These are phyloP conservation scores for Terfezia boudieri DNA, from an alignment of 495 filamentous ascomycete genomes.

Conservation along the genomic window DNA sequence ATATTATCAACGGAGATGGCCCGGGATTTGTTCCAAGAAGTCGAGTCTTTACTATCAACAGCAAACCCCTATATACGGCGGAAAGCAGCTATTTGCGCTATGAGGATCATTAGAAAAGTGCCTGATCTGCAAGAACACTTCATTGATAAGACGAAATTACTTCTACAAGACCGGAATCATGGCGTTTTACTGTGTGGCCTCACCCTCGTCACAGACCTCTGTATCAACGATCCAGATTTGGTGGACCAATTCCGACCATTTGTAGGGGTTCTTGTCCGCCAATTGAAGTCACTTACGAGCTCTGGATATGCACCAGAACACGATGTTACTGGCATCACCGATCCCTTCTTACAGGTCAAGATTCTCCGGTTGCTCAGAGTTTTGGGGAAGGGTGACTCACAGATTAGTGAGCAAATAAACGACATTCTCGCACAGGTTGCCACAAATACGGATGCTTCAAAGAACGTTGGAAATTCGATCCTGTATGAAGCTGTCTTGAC, in stretches of 20 bases:
- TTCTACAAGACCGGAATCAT: constrained; percentile 84
- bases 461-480: constrained; percentile 96
- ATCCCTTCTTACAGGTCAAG: constrained; percentile 97
- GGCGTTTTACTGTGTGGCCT: constrained; percentile 82
- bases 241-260: constrained; percentile 77
- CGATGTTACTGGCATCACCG: constrained; percentile 91
- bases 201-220: constrained; percentile 77
- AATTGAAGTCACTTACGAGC: constrained; percentile 70
- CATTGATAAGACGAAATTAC: constrained; percentile 67
- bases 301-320: constrained; percentile 97
- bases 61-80: constrained; percentile 91
- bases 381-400: constrained; percentile 62
- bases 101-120: constrained; percentile 95
- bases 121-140: constrained; percentile 96
- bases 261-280: constrained; percentile 56
- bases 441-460: constrained; percentile 92
- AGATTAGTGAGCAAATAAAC: constrained; percentile 91
- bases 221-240: constrained; percentile 75
- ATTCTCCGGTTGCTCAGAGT: constrained; percentile 69
- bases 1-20: constrained; percentile 98
- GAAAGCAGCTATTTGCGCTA: constrained; percentile 97
- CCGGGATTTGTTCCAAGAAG: constrained; percentile 86
- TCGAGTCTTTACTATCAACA: constrained; percentile 72
- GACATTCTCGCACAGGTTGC: constrained; percentile 96
- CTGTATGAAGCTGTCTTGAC: constrained; percentile 94